Conservation (phyloP, 768 basidiomycete genomes). For the Tylopilus intermedius region DNA sequence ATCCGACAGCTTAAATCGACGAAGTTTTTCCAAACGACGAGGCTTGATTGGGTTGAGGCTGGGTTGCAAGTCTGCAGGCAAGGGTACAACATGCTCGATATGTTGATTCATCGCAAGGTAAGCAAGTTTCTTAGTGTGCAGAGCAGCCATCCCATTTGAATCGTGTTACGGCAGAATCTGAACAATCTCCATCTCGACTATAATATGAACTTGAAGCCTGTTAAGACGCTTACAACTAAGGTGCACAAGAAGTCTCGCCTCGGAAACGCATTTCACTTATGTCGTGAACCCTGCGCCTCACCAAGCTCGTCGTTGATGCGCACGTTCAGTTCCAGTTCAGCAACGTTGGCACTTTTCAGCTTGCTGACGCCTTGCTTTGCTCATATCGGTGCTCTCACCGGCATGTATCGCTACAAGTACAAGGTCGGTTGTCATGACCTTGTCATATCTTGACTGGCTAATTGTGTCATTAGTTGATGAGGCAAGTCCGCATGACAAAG, state of each 20-base stretch:
- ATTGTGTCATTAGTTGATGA: slow-evolving; percentile 68
- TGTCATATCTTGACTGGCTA: slow-evolving; percentile 3
- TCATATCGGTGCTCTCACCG: slow-evolving; percentile 95
- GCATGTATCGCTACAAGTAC: slow-evolving; percentile 99
- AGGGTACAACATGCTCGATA: slow-evolving; percentile 99
- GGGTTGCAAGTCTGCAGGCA: too few species aligned
- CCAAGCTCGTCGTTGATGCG: slow-evolving; percentile 97
- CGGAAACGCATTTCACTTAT: slow-evolving; percentile 98
- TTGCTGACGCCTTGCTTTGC: slow-evolving; percentile 93
- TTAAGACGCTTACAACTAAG: slow-evolving; percentile 96
- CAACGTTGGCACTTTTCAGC: slow-evolving; percentile 98
- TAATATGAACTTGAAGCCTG: slow-evolving; percentile 98
- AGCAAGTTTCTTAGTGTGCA: neutral
- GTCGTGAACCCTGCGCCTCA: slow-evolving; percentile 96
- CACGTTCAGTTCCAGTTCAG: slow-evolving; percentile 98
- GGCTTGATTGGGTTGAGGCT: too few species aligned
- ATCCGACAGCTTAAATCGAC: too few species aligned
- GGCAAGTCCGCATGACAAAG: slow-evolving; percentile 99
- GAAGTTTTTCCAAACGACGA: too few species aligned
- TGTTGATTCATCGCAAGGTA: slow-evolving; percentile 97
- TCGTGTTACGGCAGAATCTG: slow-evolving; percentile 51
- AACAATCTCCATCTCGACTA: slow-evolving; percentile 96
- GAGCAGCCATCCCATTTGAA: neutral
- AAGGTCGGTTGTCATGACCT: slow-evolving; percentile 50
- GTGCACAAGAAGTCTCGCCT: slow-evolving; percentile 99